Percentiles rank a stretch among this genome's conserved stretches.
Conservation (phyloP, 164 flowering plant genomes). For the Akebia trifoliata region DNA sequence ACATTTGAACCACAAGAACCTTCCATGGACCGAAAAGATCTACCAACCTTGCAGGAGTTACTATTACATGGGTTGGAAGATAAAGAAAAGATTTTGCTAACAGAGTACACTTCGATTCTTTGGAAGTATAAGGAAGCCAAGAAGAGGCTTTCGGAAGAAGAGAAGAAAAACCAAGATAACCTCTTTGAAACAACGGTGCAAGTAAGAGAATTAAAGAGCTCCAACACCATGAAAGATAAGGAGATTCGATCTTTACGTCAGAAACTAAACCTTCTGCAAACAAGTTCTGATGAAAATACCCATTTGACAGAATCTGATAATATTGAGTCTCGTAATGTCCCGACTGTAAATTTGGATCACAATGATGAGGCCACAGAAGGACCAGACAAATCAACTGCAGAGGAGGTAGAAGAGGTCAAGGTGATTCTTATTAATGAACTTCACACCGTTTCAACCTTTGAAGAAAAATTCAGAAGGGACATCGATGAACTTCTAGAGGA, state of each 20-base stretch:
- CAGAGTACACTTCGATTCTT: constrained; percentile 57
- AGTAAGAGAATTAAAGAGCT: constrained; percentile 45
- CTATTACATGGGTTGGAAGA: constrained; percentile 49
- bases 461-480: constrained; percentile 50
- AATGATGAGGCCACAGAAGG: constrained; percentile 4
- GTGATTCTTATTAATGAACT: constrained; percentile 12
- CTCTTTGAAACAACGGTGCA: constrained; percentile 39
- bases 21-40: constrained; percentile 26
- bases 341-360: constrained; percentile 15
- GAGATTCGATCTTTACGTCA: constrained; percentile 44
- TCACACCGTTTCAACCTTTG: constrained; percentile 23
- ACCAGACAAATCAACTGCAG: constrained; percentile 5
- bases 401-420: constrained; percentile 14
- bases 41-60: constrained; percentile 47
- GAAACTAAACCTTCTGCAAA: constrained; percentile 21
- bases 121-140: constrained; percentile 49
- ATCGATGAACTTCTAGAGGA: constrained; percentile 65
- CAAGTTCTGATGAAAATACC: constrained; percentile 5
- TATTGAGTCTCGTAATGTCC: constrained; percentile 6
- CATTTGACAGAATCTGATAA: neutral
- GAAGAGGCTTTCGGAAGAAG: constrained; percentile 48
- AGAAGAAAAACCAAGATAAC: constrained; percentile 49
- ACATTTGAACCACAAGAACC: constrained; percentile 17
- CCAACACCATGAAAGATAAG: constrained; percentile 43
- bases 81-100: constrained; percentile 52